Percentiles rank a stretch among this genome's conserved stretches.
These are phyloP conservation scores for Xylaria curta DNA, from an alignment of 495 filamentous ascomycete species.

Conservation along the genomic window DNA sequence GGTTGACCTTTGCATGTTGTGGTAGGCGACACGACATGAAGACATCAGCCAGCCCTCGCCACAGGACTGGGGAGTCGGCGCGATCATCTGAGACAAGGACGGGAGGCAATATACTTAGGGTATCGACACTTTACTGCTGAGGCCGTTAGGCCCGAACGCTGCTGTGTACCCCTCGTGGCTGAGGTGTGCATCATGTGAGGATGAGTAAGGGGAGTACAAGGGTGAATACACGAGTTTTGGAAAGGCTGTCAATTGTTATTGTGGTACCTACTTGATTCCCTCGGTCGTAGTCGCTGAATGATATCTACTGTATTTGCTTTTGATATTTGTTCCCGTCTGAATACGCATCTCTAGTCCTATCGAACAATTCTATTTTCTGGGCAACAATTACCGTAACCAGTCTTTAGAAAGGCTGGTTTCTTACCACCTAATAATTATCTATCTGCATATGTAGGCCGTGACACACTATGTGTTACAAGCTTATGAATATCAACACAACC, in stretches of 20 bases:
- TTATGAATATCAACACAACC: background rate
- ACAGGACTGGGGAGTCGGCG: conserved; percentile 13
- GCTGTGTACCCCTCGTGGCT: conserved; percentile 11
- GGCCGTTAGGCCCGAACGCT: conserved; percentile 14
- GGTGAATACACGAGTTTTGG: background rate
- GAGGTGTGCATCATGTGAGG: conserved; percentile 16
- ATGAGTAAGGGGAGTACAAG: background rate
- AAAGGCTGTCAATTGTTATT: background rate
- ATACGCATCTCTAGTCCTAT: background rate
- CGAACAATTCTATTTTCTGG: background rate
- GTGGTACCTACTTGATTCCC: background rate
- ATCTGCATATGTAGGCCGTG: conserved; percentile 3
- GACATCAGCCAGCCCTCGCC: conserved; percentile 5
- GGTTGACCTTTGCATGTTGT: background rate
- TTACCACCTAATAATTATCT: conserved; percentile 2
- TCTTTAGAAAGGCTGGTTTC: background rate
- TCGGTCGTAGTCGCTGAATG: background rate
- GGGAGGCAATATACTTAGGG: conserved; percentile 14
- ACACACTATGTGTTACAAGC: background rate
- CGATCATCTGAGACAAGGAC: conserved; percentile 4
- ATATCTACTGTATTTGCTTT: background rate
- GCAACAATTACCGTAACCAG: background rate
- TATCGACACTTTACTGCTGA: conserved; percentile 15
- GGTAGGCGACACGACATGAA: conserved; percentile 15
- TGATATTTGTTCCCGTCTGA: background rate